These are phyloP conservation scores for Coccomyxa sp. DNA, from an alignment of 139 green algal species.

Conservation along the genomic window DNA sequence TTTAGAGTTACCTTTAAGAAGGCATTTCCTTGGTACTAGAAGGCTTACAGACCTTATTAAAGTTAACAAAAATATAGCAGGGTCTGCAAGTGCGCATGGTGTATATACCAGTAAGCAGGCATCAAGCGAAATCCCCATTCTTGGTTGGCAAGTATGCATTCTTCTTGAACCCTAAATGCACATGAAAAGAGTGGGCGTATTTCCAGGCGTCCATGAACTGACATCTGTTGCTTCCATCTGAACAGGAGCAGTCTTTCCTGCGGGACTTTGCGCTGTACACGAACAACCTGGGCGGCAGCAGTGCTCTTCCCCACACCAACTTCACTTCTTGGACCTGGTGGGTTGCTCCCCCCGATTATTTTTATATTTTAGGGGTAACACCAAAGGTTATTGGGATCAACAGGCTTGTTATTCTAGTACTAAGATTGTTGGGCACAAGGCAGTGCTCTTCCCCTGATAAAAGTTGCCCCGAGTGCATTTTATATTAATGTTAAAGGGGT, in stretches of 20 bases:
- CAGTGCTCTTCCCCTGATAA: background rate
- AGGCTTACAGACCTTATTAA: too few relatives aligned
- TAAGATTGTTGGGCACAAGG: background rate
- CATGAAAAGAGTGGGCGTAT: too few relatives aligned
- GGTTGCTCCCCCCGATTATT: background rate
- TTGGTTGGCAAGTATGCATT: too few relatives aligned
- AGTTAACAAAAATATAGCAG: background rate
- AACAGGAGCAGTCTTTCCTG: slow-evolving; percentile 2
- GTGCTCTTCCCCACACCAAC: background rate
- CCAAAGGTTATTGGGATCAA: background rate
- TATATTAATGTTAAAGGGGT: background rate
- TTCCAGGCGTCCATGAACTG: too few relatives aligned
- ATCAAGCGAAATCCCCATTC: too few relatives aligned
- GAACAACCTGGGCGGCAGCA: background rate
- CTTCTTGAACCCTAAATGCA: too few relatives aligned
- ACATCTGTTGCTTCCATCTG: background rate
- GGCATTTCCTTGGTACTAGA: too few relatives aligned
- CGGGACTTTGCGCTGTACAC: background rate
- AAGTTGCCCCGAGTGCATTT: background rate
- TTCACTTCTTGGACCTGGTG: background rate
- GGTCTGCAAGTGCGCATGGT: too few relatives aligned
- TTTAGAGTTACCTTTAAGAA: too few relatives aligned
- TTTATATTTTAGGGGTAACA: background rate
- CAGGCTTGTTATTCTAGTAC: background rate
- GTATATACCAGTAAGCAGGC: too few relatives aligned